Conservation (phyloP, 306 rosid species). For the Cucumis cinereus region DNA sequence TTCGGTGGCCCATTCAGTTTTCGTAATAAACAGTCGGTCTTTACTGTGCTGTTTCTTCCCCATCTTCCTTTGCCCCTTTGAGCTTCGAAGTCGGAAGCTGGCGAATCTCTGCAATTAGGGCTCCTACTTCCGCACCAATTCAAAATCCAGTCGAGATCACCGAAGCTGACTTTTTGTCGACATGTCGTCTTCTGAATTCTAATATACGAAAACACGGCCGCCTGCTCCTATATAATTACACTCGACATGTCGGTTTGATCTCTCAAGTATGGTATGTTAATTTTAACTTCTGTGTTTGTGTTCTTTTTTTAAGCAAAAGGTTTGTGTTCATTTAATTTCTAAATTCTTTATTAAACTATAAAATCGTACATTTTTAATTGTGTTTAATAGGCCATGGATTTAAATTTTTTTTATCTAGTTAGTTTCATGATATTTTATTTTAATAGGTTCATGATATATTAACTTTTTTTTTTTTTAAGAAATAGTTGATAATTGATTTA, state of each 20-base stretch:
- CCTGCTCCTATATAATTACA: neutral
- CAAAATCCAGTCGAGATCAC: neutral
- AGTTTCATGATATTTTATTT: no score
- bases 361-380: no score
- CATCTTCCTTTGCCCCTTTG: slow-evolving; percentile 22
- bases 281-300: no score
- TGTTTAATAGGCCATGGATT: no score
- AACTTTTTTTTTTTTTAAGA: no score
- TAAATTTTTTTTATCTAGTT: no score
- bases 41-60: slow-evolving; percentile 98
- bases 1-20: slow-evolving; percentile 98
- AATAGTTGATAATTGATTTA: no score
- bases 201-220: neutral
- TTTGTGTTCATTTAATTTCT: no score
- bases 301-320: no score
- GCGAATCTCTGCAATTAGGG: slow-evolving; percentile 7
- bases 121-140: neutral
- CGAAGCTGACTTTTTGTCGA: neutral
- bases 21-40: slow-evolving; percentile 82
- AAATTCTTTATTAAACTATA: no score
- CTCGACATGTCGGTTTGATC: neutral
- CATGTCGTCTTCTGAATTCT: neutral
- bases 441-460: no score
- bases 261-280: neutral
- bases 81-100: neutral